Percentiles rank a stretch among this genome's conserved stretches.
These are phyloP conservation scores for Polyporus arcularius DNA, from an alignment of 768 basidiomycete species.

Conservation along the genomic window DNA sequence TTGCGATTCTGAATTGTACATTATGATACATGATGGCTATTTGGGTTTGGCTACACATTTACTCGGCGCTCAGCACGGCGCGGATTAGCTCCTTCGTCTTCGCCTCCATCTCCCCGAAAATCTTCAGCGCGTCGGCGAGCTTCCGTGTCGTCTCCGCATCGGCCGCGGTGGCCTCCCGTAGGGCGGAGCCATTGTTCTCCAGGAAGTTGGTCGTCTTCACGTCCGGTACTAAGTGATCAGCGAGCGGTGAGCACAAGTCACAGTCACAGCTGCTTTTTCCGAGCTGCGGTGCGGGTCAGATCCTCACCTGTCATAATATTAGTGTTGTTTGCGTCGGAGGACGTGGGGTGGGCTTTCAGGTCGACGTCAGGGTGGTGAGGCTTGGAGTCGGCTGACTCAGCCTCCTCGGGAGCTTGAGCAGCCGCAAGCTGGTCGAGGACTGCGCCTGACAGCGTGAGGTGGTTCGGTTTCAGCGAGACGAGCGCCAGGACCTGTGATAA, in stretches of 20 bases:
- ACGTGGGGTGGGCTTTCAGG: not conserved
- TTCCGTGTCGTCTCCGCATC: conserved; percentile 45
- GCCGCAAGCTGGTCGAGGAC: conserved; percentile 42
- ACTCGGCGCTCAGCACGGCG: conserved; percentile 16
- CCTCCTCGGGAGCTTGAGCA: not conserved
- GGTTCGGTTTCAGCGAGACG: conserved; percentile 41
- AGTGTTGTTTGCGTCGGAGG: conserved; percentile 2
- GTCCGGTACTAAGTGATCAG: not conserved
- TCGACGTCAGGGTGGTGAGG: not conserved
- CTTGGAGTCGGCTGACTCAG: not conserved
- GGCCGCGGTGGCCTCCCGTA: conserved; percentile 37
- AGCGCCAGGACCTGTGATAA: conserved; percentile 41
- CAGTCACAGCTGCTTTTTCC: not conserved
- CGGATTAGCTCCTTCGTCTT: conserved; percentile 38
- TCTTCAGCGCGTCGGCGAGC: conserved; percentile 44
- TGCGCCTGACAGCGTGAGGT: conserved; percentile 43
- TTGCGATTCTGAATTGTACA: not conserved
- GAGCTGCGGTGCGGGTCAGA: not conserved
- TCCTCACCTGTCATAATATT: not conserved
- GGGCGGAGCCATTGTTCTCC: conserved; percentile 33
- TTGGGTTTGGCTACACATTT: not conserved
- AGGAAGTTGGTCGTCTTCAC: conserved; percentile 36
- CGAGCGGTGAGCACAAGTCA: no score
- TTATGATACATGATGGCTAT: no score
- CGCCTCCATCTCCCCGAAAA: conserved; percentile 46